These are phyloP conservation scores for Aspergillus homomorphus DNA, from an alignment of 495 filamentous ascomycete genomes.

Conservation along the genomic window DNA sequence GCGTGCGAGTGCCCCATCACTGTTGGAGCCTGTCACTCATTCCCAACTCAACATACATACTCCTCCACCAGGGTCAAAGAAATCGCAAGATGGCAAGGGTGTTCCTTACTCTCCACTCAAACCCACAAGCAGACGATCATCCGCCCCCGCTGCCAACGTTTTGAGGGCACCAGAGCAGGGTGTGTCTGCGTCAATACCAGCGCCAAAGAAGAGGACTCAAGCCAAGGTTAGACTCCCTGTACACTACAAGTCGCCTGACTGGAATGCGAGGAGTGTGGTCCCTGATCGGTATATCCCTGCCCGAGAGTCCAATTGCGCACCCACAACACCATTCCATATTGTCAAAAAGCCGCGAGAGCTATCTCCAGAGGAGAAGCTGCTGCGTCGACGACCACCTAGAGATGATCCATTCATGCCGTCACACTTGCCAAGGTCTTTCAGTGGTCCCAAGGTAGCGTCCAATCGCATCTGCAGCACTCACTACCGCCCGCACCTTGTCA, in stretches of 20 bases:
- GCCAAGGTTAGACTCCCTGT: constrained; percentile 13
- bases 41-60: constrained; percentile 2
- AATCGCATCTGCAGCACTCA: constrained; percentile 25
- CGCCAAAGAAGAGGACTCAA: constrained; percentile 15
- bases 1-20: neutral
- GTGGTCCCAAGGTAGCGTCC: constrained; percentile 21
- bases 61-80: neutral
- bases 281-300: constrained; percentile 71
- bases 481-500: constrained; percentile 37
- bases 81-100: neutral
- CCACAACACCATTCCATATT: constrained; percentile 59
- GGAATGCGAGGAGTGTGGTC: constrained; percentile 19
- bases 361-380: constrained; percentile 56
- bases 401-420: constrained; percentile 64
- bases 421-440: constrained; percentile 14
- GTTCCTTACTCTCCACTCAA: neutral
- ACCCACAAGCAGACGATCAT: neutral
- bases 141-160: neutral
- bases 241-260: constrained; percentile 3
- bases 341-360: constrained; percentile 61
- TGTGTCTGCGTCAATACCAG: neutral
- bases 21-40: neutral
- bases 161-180: neutral
- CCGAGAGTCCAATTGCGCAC: constrained; percentile 42
- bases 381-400: constrained; percentile 53